These are phyloP conservation scores for Casuarina equisetifolia DNA, from an alignment of 306 rosid genomes.

Conservation along the genomic window DNA sequence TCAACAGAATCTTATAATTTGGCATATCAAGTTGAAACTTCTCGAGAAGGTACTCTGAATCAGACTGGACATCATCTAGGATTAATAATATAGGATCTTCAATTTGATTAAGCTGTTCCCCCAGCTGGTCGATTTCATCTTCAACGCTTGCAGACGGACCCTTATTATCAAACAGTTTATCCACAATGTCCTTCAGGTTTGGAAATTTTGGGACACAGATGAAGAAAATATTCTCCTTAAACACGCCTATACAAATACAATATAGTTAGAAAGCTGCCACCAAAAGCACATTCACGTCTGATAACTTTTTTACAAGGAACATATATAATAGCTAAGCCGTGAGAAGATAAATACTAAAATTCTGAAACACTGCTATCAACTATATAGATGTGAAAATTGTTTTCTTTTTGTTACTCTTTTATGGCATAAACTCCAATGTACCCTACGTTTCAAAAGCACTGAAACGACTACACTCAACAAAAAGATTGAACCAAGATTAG, in stretches of 20 bases:
- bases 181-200: conserved; percentile 37
- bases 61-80: conserved; percentile 57
- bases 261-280: conserved; percentile 20
- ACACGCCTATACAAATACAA: conserved; percentile 38
- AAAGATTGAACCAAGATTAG: not conserved
- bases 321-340: not conserved
- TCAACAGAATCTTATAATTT: conserved; percentile 55
- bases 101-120: conserved; percentile 28
- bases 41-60: conserved; percentile 46
- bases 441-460: not conserved
- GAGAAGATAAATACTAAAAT: not conserved
- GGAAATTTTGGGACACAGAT: conserved; percentile 36
- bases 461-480: not conserved
- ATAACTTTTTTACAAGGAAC: not conserved
- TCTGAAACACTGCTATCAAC: not conserved
- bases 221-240: conserved; percentile 50
- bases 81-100: conserved; percentile 44
- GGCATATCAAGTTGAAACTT: conserved; percentile 36
- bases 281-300: not conserved
- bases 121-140: conserved; percentile 27
- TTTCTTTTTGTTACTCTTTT: not conserved
- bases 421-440: not conserved
- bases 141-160: conserved; percentile 37
- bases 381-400: not conserved
- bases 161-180: conserved; percentile 38